These are phyloP conservation scores for Neocatenulostroma microsporum DNA, from an alignment of 2,329 filamentous ascomycete species.

Conservation along the genomic window DNA sequence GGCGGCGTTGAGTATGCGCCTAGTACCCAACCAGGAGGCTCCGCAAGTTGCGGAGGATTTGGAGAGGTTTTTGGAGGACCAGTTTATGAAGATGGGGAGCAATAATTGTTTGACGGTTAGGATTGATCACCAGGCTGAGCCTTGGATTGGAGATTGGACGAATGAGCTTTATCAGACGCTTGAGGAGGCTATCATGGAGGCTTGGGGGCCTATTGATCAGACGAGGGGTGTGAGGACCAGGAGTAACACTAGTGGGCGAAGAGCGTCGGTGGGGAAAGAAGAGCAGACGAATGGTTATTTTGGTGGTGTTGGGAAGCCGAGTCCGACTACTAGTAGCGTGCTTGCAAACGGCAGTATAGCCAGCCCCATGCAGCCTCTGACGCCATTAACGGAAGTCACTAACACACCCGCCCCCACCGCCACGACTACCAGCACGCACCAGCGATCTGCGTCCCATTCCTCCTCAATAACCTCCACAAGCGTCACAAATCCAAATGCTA, in stretches of 20 bases:
- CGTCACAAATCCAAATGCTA: not conserved
- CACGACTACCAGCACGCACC: not conserved
- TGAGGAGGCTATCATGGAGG: slow-evolving; percentile 73
- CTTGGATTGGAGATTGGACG: slow-evolving; percentile 82
- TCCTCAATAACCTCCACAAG: slow-evolving; percentile 34
- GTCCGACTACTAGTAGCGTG: slow-evolving; percentile 45
- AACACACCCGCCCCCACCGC: too few relatives aligned
- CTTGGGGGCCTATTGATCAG: slow-evolving; percentile 60
- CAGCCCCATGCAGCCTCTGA: slow-evolving; percentile 22
- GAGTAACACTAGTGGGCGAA: not conserved
- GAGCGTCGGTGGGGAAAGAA: slow-evolving; percentile 2
- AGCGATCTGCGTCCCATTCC: slow-evolving; percentile 28
- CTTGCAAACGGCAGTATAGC: slow-evolving; percentile 41
- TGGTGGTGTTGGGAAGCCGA: slow-evolving; percentile 29
- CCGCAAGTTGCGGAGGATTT: slow-evolving; percentile 64
- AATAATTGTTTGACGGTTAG: slow-evolving; percentile 73
- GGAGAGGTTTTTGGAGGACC: slow-evolving; percentile 56
- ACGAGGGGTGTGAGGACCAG: slow-evolving; percentile 5
- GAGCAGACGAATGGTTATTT: slow-evolving; percentile 8
- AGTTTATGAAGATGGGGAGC: slow-evolving; percentile 68
- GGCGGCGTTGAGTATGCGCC: slow-evolving; percentile 78
- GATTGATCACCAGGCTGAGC: slow-evolving; percentile 89
- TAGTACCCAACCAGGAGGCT: slow-evolving; percentile 89
- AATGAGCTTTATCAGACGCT: slow-evolving; percentile 88
- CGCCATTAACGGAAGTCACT: slow-evolving; percentile 20